Conservation (phyloP, 495 filamentous ascomycete genomes). For the Chaetomium cochliodes region DNA sequence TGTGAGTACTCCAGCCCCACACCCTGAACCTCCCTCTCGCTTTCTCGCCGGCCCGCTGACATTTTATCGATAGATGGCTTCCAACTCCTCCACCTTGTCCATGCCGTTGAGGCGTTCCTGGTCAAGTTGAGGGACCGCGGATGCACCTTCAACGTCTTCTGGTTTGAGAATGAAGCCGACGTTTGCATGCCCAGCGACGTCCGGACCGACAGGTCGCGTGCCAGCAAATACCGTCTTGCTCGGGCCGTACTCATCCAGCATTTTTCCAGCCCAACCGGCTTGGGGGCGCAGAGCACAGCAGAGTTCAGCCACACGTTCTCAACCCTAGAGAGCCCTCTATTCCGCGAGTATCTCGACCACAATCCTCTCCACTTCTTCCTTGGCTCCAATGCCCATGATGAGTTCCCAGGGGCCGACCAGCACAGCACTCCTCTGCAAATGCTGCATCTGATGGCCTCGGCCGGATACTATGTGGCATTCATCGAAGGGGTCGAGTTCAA, state of each 20-base stretch:
- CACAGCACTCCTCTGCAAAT: not conserved
- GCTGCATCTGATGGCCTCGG: slow-evolving; percentile 1
- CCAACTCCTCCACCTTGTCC: not conserved
- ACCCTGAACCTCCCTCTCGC: no score
- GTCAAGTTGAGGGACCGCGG: not conserved
- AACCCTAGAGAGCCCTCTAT: not conserved
- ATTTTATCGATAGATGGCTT: not conserved
- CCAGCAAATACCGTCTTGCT: slow-evolving; percentile 8
- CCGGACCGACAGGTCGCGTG: not conserved
- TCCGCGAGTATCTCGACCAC: not conserved
- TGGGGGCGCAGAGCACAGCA: not conserved
- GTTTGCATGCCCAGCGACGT: not conserved
- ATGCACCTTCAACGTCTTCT: slow-evolving; percentile 2
- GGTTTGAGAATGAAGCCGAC: slow-evolving; percentile 4
- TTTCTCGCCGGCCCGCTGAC: not conserved
- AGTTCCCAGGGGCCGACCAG: not conserved
- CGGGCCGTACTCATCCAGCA: slow-evolving; percentile 4
- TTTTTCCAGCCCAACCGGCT: not conserved
- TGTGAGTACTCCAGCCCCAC: not conserved
- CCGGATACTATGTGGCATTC: not conserved
- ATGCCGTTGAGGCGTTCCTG: not conserved
- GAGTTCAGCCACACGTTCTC: not conserved
- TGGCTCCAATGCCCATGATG: not conserved
- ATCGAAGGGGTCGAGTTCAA: not conserved
- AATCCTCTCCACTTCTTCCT: not conserved